phyloP scores from a whole-genome alignment of 441 rosid species.

The Bruguiera hainesii region DNA sequence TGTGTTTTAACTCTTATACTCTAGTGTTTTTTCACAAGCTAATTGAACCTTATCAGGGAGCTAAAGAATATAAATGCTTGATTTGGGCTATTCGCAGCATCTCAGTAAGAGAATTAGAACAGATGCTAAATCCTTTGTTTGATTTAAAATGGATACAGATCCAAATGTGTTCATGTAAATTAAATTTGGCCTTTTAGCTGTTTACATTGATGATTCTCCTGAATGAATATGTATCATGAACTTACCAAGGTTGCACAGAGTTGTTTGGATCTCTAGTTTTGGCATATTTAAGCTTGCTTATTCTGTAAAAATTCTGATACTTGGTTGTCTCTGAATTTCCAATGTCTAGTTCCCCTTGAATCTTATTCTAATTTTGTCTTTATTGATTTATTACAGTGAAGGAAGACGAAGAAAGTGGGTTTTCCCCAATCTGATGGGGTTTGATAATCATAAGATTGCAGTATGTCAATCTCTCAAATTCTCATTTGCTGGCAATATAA shows the following conservation, averaged over 20 bases:
- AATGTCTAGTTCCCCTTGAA: constrained; percentile 1
- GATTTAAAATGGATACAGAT: background rate
- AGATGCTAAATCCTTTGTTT: background rate
- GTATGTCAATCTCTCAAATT: constrained; percentile 18
- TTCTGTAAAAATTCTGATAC: background rate
- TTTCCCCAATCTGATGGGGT: constrained; percentile 66
- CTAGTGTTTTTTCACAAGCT: background rate
- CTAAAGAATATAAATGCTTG: background rate
- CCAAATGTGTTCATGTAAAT: background rate
- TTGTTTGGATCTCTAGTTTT: too few relatives aligned
- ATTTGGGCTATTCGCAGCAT: background rate
- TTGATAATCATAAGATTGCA: constrained; percentile 54
- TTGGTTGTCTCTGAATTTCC: background rate
- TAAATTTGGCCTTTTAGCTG: background rate
- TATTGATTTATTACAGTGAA: constrained; percentile 55
- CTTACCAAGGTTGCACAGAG: too few relatives aligned
- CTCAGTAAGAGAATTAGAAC: background rate
- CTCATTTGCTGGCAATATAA: background rate
- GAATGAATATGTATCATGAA: too few relatives aligned
- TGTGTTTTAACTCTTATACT: background rate
- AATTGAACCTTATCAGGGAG: background rate
- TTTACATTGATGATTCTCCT: too few relatives aligned
- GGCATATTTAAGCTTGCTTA: background rate
- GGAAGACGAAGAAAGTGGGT: constrained; percentile 95
- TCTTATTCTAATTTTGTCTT: constrained; percentile 20